These are phyloP conservation scores for Apiospora aurea DNA, from an alignment of 2,329 filamentous ascomycete species.

Conservation along the genomic window DNA sequence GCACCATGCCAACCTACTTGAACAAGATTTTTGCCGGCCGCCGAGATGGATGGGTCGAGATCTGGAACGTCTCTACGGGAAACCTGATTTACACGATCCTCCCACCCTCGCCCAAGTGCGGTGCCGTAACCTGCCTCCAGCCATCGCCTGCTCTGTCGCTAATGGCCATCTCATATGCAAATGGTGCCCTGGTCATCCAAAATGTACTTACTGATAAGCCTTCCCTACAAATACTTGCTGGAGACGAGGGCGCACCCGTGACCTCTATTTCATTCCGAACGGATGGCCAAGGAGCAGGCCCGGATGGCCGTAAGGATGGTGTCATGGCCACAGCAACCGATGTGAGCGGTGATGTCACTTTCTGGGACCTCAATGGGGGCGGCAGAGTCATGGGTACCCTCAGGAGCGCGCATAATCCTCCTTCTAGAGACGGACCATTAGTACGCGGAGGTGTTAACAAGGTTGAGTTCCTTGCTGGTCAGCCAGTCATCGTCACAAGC, in stretches of 20 bases:
- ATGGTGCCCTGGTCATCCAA: constrained; percentile 79
- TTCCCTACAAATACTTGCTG: constrained; percentile 73
- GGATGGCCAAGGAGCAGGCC: constrained; percentile 86
- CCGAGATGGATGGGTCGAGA: constrained; percentile 88
- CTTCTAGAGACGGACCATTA: constrained; percentile 59
- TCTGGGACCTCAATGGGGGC: constrained; percentile 94
- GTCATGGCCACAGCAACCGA: constrained; percentile 92
- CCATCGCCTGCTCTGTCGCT: constrained; percentile 84
- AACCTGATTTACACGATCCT: constrained; percentile 92
- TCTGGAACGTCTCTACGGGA: constrained; percentile 95
- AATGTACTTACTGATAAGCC: constrained; percentile 81
- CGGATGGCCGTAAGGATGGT: constrained; percentile 83
- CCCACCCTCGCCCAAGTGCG: constrained; percentile 74
- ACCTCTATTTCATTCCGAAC: constrained; percentile 89
- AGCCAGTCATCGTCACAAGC: constrained; percentile 88
- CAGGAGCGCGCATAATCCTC: constrained; percentile 85
- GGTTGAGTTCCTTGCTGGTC: constrained; percentile 86
- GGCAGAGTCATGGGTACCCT: constrained; percentile 87
- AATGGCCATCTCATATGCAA: constrained; percentile 85
- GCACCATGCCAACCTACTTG: constrained; percentile 90
- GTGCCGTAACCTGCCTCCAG: constrained; percentile 85
- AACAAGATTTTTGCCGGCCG: constrained; percentile 95
- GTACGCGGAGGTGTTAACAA: constrained; percentile 82
- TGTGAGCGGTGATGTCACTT: constrained; percentile 84
- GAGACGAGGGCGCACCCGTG: constrained; percentile 69